Evolutionary conservation across 2,329 filamentous ascomycete genomes (phyloP).

Genomic region (Mollisiaceae sp.): DNA sequence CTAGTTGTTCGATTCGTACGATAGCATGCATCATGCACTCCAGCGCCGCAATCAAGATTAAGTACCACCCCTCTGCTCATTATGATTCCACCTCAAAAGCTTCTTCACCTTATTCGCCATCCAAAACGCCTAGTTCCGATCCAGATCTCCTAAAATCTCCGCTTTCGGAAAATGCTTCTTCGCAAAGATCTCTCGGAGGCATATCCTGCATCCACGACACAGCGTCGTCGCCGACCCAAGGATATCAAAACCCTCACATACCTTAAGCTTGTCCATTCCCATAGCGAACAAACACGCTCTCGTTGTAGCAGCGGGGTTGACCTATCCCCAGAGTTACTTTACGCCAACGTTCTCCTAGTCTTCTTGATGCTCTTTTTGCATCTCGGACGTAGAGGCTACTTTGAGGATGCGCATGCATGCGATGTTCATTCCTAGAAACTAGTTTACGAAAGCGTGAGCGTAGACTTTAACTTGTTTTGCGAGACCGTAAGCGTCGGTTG

Average conservation of each 20-base stretch:
- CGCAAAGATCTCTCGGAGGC: not conserved
- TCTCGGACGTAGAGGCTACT: not conserved
- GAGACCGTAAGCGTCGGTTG: constrained; percentile 4
- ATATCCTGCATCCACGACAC: constrained; percentile 8
- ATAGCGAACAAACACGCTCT: constrained; percentile 9
- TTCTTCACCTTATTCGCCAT: constrained; percentile 1
- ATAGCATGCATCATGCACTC: not conserved
- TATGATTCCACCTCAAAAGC: constrained; percentile 11
- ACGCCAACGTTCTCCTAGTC: constrained; percentile 9
- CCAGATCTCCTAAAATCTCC: not conserved
- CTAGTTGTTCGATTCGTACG: not conserved
- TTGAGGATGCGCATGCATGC: constrained; percentile 13
- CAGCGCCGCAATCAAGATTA: not conserved
- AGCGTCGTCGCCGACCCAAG: constrained; percentile 9
- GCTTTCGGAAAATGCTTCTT: constrained; percentile 9
- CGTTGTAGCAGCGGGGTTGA: constrained; percentile 6
- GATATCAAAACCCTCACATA: constrained; percentile 12
- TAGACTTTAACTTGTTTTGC: constrained; percentile 3
- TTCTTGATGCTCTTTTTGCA: constrained; percentile 10
- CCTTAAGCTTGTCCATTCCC: constrained; percentile 9
- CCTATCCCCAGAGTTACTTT: constrained; percentile 9
- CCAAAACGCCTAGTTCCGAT: constrained; percentile 7
- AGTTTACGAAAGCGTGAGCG: constrained; percentile 5
- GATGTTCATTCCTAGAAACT: constrained; percentile 16
- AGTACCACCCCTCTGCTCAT: constrained; percentile 3